A percentile compares a stretch with the other conserved stretches of the same genome.
These are phyloP conservation scores for Chrysoporthe austroafricana DNA, from an alignment of 2,329 filamentous ascomycete genomes.

Conservation along the genomic window DNA sequence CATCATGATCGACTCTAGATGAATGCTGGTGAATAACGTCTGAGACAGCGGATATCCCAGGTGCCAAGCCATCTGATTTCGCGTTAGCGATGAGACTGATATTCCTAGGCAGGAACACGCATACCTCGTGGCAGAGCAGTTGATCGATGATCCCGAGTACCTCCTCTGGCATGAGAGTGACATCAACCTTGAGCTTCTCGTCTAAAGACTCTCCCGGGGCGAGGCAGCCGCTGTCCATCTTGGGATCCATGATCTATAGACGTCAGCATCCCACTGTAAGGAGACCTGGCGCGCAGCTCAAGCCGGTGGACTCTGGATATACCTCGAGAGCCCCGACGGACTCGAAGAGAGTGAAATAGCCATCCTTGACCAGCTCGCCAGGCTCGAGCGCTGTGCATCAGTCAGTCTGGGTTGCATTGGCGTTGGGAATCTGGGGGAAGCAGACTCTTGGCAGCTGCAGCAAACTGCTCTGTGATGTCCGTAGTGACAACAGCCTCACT, in stretches of 20 bases:
- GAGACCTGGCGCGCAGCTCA: background rate
- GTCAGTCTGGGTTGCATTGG: constrained; percentile 1
- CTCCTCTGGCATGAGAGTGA: constrained; percentile 72
- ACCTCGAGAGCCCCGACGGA: constrained; percentile 85
- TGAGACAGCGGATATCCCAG: constrained; percentile 94
- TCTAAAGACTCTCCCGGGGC: constrained; percentile 80
- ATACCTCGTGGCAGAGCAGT: constrained; percentile 83
- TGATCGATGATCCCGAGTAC: constrained; percentile 94
- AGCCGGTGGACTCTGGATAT: constrained; percentile 30
- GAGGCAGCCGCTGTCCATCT: constrained; percentile 95
- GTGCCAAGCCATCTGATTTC: constrained; percentile 85
- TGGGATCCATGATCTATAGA: constrained; percentile 91
- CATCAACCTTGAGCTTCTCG: constrained; percentile 76
- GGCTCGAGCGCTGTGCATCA: constrained; percentile 66
- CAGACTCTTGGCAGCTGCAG: constrained; percentile 56
- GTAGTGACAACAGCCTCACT: constrained; percentile 56
- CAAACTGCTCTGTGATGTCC: constrained; percentile 63
- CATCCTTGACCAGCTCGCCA: constrained; percentile 92
- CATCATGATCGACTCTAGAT: constrained; percentile 82
- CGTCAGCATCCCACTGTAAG: constrained; percentile 9
- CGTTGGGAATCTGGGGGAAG: background rate
- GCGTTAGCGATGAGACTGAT: background rate
- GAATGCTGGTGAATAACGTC: constrained; percentile 89
- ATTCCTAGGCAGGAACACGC: constrained; percentile 25
- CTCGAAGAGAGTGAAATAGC: constrained; percentile 90